Conservation (phyloP, 495 filamentous ascomycete species). For the Delitschia confertaspora region DNA sequence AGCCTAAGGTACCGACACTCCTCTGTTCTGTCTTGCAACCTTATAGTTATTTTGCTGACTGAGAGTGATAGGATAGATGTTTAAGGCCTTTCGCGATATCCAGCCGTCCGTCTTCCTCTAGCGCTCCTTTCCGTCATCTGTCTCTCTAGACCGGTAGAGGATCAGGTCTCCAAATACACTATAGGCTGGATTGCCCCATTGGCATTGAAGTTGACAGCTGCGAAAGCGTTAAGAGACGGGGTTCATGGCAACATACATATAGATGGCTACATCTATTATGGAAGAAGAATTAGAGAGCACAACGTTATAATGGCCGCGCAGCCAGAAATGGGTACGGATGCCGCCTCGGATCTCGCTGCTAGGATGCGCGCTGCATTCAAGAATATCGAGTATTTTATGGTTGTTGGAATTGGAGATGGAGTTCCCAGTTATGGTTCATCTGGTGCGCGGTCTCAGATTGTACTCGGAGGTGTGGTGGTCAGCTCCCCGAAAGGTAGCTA, state of each 20-base stretch:
- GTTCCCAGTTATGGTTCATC: slow-evolving; percentile 3
- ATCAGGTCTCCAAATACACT: slow-evolving; percentile 9
- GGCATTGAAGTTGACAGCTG: slow-evolving; percentile 1
- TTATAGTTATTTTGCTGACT: no score
- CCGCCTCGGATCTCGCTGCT: slow-evolving; percentile 4
- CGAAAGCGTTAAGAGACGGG: slow-evolving; percentile 2
- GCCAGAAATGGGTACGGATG: background rate
- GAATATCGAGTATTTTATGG: slow-evolving; percentile 3
- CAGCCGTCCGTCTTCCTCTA: no score
- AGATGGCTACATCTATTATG: slow-evolving; percentile 5
- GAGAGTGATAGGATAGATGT: no score
- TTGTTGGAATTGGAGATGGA: slow-evolving; percentile 15
- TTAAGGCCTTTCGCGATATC: no score
- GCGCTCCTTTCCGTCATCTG: no score
- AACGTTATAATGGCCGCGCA: slow-evolving; percentile 9
- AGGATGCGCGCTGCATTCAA: slow-evolving; percentile 4
- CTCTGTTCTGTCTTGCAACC: no score
- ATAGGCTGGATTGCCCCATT: slow-evolving; percentile 11
- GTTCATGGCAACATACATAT: background rate
- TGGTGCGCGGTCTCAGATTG: slow-evolving; percentile 1
- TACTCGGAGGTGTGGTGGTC: slow-evolving; percentile 14
- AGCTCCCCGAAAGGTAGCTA: slow-evolving; percentile 3
- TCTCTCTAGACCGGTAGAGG: no score
- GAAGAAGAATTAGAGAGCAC: slow-evolving; percentile 3
- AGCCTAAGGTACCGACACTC: no score